Evolutionary conservation across 768 basidiomycete species (phyloP), one percentile per base, ranked within the genome.

Genomic region (Tulasnella sp.): DNA sequence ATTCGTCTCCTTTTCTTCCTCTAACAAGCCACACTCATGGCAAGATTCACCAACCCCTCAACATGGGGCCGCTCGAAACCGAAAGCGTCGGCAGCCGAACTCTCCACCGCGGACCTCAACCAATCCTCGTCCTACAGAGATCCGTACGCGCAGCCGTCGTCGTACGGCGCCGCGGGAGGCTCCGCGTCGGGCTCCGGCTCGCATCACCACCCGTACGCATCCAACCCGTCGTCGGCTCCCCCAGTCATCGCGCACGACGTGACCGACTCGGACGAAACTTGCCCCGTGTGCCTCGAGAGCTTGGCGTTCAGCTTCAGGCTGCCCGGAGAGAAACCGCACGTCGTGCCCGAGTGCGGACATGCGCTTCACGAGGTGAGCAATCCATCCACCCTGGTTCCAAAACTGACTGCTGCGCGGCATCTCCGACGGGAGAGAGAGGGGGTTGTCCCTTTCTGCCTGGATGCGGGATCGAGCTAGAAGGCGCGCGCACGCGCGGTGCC

Each of bases 271-370:
- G 95, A 96, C 82, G 92, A 93, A 75, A 93, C 92, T 82, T 99
- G 98, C 81, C 97, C 97, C 16, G 95, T 99, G 81, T 99, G 97
- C 85, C 91, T 98, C 81, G 97, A 99, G 82, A 93, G 94, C 1
- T 89, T 99, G 83, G 92, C 92, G 83, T 96, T 95, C 84, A 92
- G 91, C 84, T 98, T 95, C 85, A 89, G 96, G 79, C 85, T 99
- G 18, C 93, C 94, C 0, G 98, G 98, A 11, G 98, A 99, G 86
- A 98, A 96, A 83, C 95, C 97, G 10, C 96, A 98, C 83, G 92
- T 99, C 80, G 93, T 98, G 70, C 97, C 98, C 40, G 94, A 96
- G 83, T 99, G 98, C 81, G 96, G 98, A 48, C 98, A 99, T 86
- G 92, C 95, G 46, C 90, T 99, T n/a, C 98, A 98, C 85, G 92